Evolutionary conservation across 1,139 yeast species (phyloP).

Genomic region (Pichia sp.): DNA sequence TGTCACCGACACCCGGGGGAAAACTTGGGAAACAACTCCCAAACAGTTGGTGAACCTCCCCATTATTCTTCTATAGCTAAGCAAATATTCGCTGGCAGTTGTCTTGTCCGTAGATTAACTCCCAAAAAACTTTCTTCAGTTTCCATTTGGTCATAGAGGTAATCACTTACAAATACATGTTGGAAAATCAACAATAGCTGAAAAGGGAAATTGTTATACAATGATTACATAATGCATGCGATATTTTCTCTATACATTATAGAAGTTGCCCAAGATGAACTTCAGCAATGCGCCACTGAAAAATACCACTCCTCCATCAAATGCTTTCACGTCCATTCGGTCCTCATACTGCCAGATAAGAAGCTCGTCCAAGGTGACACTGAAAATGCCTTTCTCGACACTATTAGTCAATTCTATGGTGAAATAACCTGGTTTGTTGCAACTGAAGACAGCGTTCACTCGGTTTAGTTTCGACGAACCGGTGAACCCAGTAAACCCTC

Average conservation of each 20-base stretch:
- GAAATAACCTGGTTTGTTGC: constrained; percentile 34
- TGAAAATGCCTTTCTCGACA: constrained; percentile 43
- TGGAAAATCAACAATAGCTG: constrained; percentile 1
- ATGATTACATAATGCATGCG: not conserved
- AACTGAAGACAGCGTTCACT: not conserved
- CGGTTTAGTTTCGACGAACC: constrained; percentile 31
- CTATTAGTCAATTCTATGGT: constrained; percentile 18
- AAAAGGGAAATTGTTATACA: constrained; percentile 38
- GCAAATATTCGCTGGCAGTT: not conserved
- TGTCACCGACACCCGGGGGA: constrained; percentile 59
- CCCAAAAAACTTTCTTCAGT: not conserved
- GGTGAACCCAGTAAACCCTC: constrained; percentile 56
- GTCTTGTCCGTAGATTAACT: too few species aligned
- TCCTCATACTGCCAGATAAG: constrained; percentile 64
- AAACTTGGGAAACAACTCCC: constrained; percentile 40
- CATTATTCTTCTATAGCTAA: not conserved
- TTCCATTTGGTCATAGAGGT: not conserved
- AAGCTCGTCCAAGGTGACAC: constrained; percentile 62
- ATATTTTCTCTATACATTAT: constrained; percentile 27
- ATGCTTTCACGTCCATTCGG: constrained; percentile 46
- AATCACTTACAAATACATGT: not conserved
- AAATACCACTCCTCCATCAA: constrained; percentile 63
- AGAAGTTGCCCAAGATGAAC: constrained; percentile 70
- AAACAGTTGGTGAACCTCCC: not conserved
- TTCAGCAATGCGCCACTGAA: constrained; percentile 62